Base-by-base conservation (phyloP, 75 land plant genomes). In the Azolla pinnata region DNA sequence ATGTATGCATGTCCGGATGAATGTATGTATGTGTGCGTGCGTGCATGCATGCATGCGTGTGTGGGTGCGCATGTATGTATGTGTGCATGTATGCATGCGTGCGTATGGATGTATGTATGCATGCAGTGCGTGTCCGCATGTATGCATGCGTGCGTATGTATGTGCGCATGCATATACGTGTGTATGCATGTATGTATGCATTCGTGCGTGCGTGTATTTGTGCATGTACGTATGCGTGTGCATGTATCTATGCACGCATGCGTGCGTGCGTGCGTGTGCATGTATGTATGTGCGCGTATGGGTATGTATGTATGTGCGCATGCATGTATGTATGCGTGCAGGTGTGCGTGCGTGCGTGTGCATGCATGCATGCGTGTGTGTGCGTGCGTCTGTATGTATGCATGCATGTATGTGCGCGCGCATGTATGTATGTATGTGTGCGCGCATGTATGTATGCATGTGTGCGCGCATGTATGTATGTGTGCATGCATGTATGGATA, bases 221-320 rank as follows among this genome's bases (percentile, higher is more conserved):
- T 35, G 40, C 12, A 12, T 35, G 40, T 35, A 12, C 12, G 40
- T 35, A 12, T 35, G 40, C 12, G 40, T 35, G 40, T 35, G 53
- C 17, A 17, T 50, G 19, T 50, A n/a, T 20, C 12, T 50, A 7
- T 24, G 25, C 18, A 17, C 17, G 25, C 18, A n/a, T 50, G 53
- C 18, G 53, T 50, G 53, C 18, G 53, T 50, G 53, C 18, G 53
- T 50, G 53, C 18, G 53, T 50, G 53, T 50, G 53, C 18, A n/a
- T 50, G 53, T 50, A n/a, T 50, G 53, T 17, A n/a, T 17, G 53
- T 17, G 53, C 25, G 53, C 25, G 53, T 17, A 24, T 50, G 53
- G 19, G 53, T 50, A n/a, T n/a, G 18, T 50, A n/a, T 7, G 24
- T n/a, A 17, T 50, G 53, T 50, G 53, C 25, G 53, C 25, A n/a